Evolutionary conservation across 1,284 basidiomycete genomes (phyloP), one percentile per base, ranked within the genome.

Genomic region (Austroboletus sp.): DNA sequence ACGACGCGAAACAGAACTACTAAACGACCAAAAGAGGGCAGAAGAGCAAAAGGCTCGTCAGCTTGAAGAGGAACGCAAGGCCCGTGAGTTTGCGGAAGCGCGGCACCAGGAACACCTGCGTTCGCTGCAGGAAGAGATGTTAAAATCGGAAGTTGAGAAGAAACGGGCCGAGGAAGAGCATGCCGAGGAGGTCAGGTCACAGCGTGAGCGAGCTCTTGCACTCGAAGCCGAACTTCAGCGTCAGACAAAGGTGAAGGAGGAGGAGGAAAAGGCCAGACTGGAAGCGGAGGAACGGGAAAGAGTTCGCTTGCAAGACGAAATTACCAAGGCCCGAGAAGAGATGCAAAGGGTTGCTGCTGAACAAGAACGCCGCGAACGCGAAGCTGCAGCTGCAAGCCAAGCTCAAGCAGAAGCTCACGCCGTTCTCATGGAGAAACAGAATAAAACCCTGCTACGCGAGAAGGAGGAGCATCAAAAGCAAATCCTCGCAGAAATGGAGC

Each of bases 51-150:
- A 55, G 44, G 52, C 56, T 15, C 60, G 52, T 17, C 49, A 45
- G 16, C 53, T 63, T 3, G 63, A 66, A 38, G 61, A 63, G 42
- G 61, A 66, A 39, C 64, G 64, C 34, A 57, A 46, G 32, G 57
- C 51, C 11, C 46, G 65, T 19, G 49, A 61, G 19, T 53, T 57
- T 9, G 58, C 61, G 13, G 61, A 66, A 39, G 54, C 52, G 4
- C 58, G 23, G 8, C 65, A 66, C 45, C 57, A 59, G 36, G 58
- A 64, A 25, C 62, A 65, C 44, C 49, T 63, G 4, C 62, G 50
- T 17, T 44, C 51, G 17, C 32, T 66, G 19, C 51, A 63, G 34
- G 46, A 61, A 30, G 58, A 63, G 31, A 57, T 66, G 62, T 7
- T 21, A 13, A 59, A 52, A 11, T 39, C 46, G 1, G 65, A 63